Evolutionary conservation across 306 rosid species (phyloP), one percentile per base, ranked within the genome.

Genomic region (Alnus glutinosa): DNA sequence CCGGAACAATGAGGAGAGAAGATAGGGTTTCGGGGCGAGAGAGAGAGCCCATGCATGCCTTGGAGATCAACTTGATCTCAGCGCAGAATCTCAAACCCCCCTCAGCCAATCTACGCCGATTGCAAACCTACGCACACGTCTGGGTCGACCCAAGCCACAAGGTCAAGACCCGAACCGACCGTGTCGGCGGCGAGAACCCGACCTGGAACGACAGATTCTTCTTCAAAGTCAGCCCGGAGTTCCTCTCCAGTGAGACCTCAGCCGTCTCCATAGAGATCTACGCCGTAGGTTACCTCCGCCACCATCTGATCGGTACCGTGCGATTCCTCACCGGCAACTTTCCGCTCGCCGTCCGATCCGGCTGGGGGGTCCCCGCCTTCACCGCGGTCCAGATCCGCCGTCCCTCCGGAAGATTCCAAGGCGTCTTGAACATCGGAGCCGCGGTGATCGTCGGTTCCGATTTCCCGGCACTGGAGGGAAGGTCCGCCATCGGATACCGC

Each of bases 1-100:
- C 81, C 81, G 67, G 52, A 34, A 55, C 15, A 75, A 73, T 70
- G 77, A 86, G 78, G 80, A 86, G 71, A 76, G 80, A 77, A 42
- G 77, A 74, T 64, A 58, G 64, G 70, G 78, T 59, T 73, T 47
- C 52, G 66, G 75, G 63, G 51, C 76, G 73, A 79, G 74, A 55
- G 54, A 79, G 64, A 67, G 30, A 75, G 68, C 44, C 74, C 77
- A 73, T 82, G 82, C 87, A 55, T 70, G 89, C 90, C 73, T 70
- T 95, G 86, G 98, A 95, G 92, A 89, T 95, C 86, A 87, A 89
- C 90, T 89, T 94, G 80, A 92, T 94, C 89, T 94, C 98, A 32
- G 98, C 97, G 5, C 98, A 95, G 71, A 90, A 86, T 16, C 87
- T 95, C 75, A 79, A 90, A 71, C 57, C 80, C 1, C 94, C 90